These are phyloP conservation scores for Microbotryum saponariae DNA, from an alignment of 1,284 basidiomycete genomes.

Conservation along the genomic window DNA sequence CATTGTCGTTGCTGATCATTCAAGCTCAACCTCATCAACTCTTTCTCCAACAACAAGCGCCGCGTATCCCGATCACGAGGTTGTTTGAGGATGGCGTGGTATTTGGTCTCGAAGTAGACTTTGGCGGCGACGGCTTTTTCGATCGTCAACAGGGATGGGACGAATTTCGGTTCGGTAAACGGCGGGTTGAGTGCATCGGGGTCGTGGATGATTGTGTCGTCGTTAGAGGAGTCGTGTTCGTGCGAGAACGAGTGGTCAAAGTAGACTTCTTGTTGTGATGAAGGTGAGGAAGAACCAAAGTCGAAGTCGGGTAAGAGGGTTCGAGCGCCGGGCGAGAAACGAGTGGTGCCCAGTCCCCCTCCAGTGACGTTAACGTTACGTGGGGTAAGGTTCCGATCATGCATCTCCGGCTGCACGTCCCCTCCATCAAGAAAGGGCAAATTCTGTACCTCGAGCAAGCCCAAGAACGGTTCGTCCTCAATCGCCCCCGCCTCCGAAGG, in stretches of 20 bases:
- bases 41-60: constrained; percentile 72
- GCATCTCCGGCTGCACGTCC: too few species aligned
- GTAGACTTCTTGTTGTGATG: constrained; percentile 1
- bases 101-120: constrained; percentile 94
- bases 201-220: background rate
- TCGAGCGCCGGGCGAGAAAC: constrained; percentile 11
- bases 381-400: background rate
- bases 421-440: too few species aligned
- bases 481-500: background rate
- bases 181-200: constrained; percentile 4
- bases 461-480: too few species aligned
- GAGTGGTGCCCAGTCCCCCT: constrained; percentile 3
- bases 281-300: constrained; percentile 1
- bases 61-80: constrained; percentile 71
- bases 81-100: constrained; percentile 67
- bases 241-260: background rate
- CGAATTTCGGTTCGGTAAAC: constrained; percentile 42
- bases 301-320: background rate
- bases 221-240: background rate
- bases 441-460: too few species aligned
- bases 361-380: background rate
- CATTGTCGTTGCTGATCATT: constrained; percentile 61
- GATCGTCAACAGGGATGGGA: constrained; percentile 77
- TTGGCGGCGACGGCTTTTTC: constrained; percentile 86
- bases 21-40: constrained; percentile 68